Base-by-base conservation (phyloP, 208 protist species). In the Trypanosoma theileri region DNA sequence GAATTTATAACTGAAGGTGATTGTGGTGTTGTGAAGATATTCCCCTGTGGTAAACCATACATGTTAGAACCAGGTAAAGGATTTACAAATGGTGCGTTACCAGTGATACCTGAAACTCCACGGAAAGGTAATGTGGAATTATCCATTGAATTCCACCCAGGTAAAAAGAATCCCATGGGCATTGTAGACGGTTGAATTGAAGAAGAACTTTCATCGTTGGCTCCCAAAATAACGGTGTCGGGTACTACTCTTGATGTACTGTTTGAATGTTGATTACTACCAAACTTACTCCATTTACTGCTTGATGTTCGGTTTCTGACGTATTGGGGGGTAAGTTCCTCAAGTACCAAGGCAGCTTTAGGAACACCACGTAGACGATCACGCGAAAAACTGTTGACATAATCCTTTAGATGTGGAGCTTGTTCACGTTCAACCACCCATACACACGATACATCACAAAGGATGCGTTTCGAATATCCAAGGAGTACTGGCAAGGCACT, bases 391-490 rank as follows among this genome's bases (percentile, higher is more conserved):
- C 73, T 72, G 24, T 87, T 70, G 17, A 94, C 65, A 52, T 83
- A 90, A 26, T 75, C 52, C 35, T 79, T 74, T 35, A 94, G 59
- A 48, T 81, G 61, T 6, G 57, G 21, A 16, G 75, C 69, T 55
- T 84, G 71, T 24, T 48, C 71, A n/a, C 63, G 44, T 14, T 81
- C 76, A 3, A 91, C 82, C 19, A 91, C 76, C 83, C 85, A 94
- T 3, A 94, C 83, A 58, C 84, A 89, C 50, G 86, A 79, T 28
- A 89, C 62, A 75, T 94, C 88, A 74, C 88, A 94, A 61, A 94
- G 53, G 3, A 91, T 77, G 4, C 88, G 85, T 63, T 94, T 91
- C 17, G 80, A 81, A 66, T 85, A 94, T 9, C 73, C 66, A 12
- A 94, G 59, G 9, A 94, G 73, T 1, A 79, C 65, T 12, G 51